These are phyloP conservation scores for Staphylotrichum longicolle DNA, from an alignment of 495 filamentous ascomycete genomes.

Conservation along the genomic window DNA sequence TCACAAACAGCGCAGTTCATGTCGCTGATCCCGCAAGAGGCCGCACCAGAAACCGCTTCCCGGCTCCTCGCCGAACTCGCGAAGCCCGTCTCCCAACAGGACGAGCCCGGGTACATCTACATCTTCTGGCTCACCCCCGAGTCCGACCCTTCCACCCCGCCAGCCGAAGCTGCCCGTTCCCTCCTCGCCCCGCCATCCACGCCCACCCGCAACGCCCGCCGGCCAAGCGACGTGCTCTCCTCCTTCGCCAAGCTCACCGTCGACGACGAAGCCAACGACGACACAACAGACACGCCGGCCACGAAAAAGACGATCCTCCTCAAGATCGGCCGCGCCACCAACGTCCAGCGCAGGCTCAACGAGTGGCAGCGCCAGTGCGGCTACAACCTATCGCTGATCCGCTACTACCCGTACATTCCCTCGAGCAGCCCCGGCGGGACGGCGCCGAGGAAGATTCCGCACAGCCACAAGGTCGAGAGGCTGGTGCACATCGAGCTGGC, in stretches of 20 bases:
- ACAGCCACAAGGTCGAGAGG: conserved; percentile 84
- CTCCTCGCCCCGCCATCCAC: conserved; percentile 51
- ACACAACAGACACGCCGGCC: conserved; percentile 12
- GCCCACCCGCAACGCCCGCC: conserved; percentile 44
- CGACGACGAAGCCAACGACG: conserved; percentile 24
- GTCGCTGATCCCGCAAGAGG: conserved; percentile 62
- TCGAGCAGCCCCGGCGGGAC: conserved; percentile 37
- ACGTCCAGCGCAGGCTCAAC: conserved; percentile 86
- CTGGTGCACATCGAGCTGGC: conserved; percentile 87
- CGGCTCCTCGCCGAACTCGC: conserved; percentile 69
- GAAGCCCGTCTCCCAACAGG: conserved; percentile 72
- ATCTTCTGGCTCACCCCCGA: conserved; percentile 87
- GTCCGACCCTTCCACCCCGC: conserved; percentile 48
- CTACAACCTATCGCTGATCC: conserved; percentile 77
- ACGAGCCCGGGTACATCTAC: conserved; percentile 94
- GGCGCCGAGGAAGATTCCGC: conserved; percentile 57
- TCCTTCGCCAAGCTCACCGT: conserved; percentile 44
- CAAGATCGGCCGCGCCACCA: conserved; percentile 88
- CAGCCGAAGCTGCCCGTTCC: conserved; percentile 57
- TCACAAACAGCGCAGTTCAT: conserved; percentile 56
- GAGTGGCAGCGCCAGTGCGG: conserved; percentile 94
- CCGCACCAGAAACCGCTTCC: conserved; percentile 64
- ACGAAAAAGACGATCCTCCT: conserved; percentile 61
- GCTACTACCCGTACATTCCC: conserved; percentile 85
- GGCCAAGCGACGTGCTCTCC: conserved; percentile 65